Percentiles rank a stretch among this genome's conserved stretches.
These are phyloP conservation scores for Fusarium austroafricanum DNA, from an alignment of 2,329 filamentous ascomycete species.

Conservation along the genomic window DNA sequence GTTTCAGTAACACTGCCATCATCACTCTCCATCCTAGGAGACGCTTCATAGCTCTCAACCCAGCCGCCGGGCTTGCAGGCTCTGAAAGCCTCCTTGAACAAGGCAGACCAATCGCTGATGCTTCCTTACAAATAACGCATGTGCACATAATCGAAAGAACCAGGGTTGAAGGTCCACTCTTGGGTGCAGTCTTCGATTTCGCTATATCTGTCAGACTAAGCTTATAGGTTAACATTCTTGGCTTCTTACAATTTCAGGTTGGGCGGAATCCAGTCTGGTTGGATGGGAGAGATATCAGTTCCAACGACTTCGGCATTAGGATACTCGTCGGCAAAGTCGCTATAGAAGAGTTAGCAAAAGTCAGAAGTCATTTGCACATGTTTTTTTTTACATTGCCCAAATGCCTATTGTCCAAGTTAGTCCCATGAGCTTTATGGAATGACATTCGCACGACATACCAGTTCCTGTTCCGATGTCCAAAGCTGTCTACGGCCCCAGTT, in stretches of 20 bases:
- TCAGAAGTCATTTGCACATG: accelerated
- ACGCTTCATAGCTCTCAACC: slow-evolving; percentile 50
- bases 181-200: slow-evolving; percentile 49
- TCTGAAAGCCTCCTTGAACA: slow-evolving; percentile 63
- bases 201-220: neutral
- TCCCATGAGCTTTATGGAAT: accelerated
- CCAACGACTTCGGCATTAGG: slow-evolving; percentile 60
- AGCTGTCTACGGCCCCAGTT: slow-evolving; percentile 5
- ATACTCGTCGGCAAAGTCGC: slow-evolving; percentile 60
- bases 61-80: slow-evolving; percentile 67
- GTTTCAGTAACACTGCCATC: slow-evolving; percentile 48
- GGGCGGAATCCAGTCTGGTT: slow-evolving; percentile 61
- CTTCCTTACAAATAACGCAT: slow-evolving; percentile 67
- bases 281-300: slow-evolving; percentile 68
- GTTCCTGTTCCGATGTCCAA: slow-evolving; percentile 68
- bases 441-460: slow-evolving; percentile 47
- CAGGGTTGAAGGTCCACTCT: slow-evolving; percentile 45
- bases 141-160: slow-evolving; percentile 70
- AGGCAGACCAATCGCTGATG: slow-evolving; percentile 65
- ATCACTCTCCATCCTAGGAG: slow-evolving; percentile 47
- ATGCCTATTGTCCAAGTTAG: slow-evolving; percentile 38
- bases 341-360: slow-evolving; percentile 36
- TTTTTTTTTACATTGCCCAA: slow-evolving; percentile 57
- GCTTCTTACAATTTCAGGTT: slow-evolving; percentile 56
- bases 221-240: accelerated